Percentiles rank a stretch among this genome's conserved stretches.
phyloP scores from a whole-genome alignment of 129 eudicot species.

The Gnaphalium uliginosum region DNA sequence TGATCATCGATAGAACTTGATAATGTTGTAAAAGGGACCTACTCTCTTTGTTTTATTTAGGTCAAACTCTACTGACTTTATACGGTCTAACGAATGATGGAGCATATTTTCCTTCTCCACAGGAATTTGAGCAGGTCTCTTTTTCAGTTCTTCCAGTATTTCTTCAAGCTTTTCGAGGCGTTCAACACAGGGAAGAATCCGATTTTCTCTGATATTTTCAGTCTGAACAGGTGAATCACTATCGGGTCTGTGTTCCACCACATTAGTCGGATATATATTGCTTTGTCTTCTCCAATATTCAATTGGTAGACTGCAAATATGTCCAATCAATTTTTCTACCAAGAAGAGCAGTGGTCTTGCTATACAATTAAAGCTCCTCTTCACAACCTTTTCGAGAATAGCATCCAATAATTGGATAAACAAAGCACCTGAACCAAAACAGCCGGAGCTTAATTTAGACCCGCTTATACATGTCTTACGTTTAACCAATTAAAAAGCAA shows the following conservation, averaged over 20 bases:
- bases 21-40: constrained; percentile 22
- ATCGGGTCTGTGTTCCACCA: constrained; percentile 40
- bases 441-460: not conserved
- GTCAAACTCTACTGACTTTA: constrained; percentile 79
- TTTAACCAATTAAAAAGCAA: not conserved
- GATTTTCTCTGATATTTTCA: constrained; percentile 42
- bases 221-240: constrained; percentile 22
- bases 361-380: constrained; percentile 47
- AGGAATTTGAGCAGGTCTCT: constrained; percentile 72
- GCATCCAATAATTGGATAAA: constrained; percentile 39
- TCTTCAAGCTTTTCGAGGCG: constrained; percentile 77
- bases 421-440: constrained; percentile 39
- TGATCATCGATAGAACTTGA: not conserved
- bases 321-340: constrained; percentile 41
- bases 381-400: constrained; percentile 58
- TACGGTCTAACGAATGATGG: constrained; percentile 69
- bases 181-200: constrained; percentile 62
- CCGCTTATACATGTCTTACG: not conserved
- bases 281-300: constrained; percentile 54
- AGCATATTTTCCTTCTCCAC: constrained; percentile 81
- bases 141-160: constrained; percentile 62
- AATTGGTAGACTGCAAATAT: constrained; percentile 37
- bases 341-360: constrained; percentile 46
- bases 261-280: constrained; percentile 48
- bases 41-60: constrained; percentile 79